These are phyloP conservation scores for Scheffersomyces amazonensis DNA, from an alignment of 805 yeast species.

Conservation along the genomic window DNA sequence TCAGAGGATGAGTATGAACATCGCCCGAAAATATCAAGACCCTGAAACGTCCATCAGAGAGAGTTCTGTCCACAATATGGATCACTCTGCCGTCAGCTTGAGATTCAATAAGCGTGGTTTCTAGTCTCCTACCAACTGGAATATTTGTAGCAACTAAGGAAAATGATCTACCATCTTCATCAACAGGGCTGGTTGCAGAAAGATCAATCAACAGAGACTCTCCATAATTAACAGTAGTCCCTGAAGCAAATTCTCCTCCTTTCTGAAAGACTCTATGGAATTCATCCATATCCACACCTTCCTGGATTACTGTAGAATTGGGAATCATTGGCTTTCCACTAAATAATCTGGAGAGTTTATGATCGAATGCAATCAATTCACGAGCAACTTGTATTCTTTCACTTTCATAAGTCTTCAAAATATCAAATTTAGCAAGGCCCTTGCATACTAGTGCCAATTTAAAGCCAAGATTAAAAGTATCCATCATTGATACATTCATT, in stretches of 20 bases:
- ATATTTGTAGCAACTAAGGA: conserved; percentile 15
- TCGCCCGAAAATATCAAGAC: conserved; percentile 24
- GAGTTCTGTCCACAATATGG: conserved; percentile 17
- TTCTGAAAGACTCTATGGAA: conserved; percentile 21
- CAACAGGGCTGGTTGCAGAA: conserved; percentile 3
- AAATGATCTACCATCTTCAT: conserved; percentile 2
- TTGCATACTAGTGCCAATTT: conserved; percentile 27
- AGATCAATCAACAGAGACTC: conserved; percentile 15
- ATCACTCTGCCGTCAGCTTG: conserved; percentile 23
- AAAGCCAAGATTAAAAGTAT: conserved; percentile 29
- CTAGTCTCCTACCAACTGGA: conserved; percentile 22
- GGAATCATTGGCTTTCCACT: conserved; percentile 24
- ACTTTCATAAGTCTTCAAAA: conserved; percentile 26
- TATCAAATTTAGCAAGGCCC: conserved; percentile 16
- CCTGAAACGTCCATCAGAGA: conserved; percentile 28
- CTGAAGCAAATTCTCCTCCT: conserved; percentile 28
- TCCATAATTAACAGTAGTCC: conserved; percentile 24
- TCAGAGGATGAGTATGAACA: conserved; percentile 6
- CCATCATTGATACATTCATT: conserved; percentile 46
- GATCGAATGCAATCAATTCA: conserved; percentile 28
- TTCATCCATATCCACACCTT: conserved; percentile 23
- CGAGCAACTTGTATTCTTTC: conserved; percentile 27
- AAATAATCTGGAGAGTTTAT: conserved; percentile 22
- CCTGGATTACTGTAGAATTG: conserved; percentile 6
- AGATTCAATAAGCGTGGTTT: conserved; percentile 15